Conservation (phyloP, 108 stramenopile species). For the Seminavis robusta region DNA sequence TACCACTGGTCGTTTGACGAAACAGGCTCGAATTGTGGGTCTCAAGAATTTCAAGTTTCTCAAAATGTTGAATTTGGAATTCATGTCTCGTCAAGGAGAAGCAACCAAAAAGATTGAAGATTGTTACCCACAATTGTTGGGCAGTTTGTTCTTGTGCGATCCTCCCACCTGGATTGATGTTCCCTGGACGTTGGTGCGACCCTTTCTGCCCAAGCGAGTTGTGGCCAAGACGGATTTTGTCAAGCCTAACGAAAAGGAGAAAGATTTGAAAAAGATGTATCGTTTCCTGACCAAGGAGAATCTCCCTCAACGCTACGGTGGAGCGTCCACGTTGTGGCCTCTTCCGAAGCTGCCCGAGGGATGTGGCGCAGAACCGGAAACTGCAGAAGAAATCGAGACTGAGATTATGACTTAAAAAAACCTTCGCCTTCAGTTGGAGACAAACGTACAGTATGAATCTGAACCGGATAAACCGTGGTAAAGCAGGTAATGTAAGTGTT, state of each 20-base stretch:
- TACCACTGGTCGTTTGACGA: conserved; percentile 21
- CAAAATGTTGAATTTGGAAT: not conserved
- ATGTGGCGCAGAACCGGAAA: too few relatives aligned
- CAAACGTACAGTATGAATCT: too few relatives aligned
- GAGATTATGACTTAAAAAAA: too few relatives aligned
- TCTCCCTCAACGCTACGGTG: conserved; percentile 17
- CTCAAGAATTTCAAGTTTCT: not conserved
- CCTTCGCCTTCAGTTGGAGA: too few relatives aligned
- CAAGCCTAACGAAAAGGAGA: not conserved
- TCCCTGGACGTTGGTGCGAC: conserved; percentile 8
- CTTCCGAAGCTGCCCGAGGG: too few relatives aligned
- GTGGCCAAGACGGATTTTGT: conserved; percentile 18
- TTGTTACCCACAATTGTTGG: conserved; percentile 26
- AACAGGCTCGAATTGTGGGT: conserved; percentile 7
- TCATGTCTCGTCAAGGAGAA: conserved; percentile 3
- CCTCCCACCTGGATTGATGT: conserved; percentile 7
- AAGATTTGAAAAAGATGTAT: conserved; percentile 5
- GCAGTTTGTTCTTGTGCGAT: conserved; percentile 11
- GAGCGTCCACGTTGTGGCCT: too few relatives aligned
- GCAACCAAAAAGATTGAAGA: conserved; percentile 12
- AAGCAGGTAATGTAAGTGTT: too few relatives aligned
- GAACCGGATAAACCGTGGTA: too few relatives aligned
- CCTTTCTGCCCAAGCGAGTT: conserved; percentile 20
- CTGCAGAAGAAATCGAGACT: too few relatives aligned
- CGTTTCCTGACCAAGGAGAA: conserved; percentile 17